Percentiles rank a stretch among this genome's conserved stretches.
phyloP scores from a whole-genome alignment of 257 asterid genomes.

The Solanum tarijense region DNA sequence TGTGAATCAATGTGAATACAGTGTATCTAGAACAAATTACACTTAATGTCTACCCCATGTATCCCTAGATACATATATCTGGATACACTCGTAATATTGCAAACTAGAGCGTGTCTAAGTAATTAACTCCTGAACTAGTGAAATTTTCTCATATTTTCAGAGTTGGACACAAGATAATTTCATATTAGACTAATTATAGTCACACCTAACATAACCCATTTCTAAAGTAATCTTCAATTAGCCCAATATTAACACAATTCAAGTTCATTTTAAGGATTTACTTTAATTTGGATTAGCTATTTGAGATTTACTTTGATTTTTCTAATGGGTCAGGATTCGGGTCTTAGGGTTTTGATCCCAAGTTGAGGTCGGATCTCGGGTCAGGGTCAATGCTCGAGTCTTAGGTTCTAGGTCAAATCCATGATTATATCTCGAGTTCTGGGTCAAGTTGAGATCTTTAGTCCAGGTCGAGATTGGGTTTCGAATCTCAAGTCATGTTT shows the following conservation, averaged over 20 bases:
- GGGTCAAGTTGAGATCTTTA: neutral
- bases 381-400: neutral
- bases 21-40: too few species aligned
- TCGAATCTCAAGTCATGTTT: neutral
- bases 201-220: neutral
- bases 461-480: neutral
- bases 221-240: neutral
- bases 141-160: too few species aligned
- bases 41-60: too few species aligned
- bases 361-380: neutral
- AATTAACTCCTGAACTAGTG: too few species aligned
- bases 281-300: too few species aligned
- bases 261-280: neutral
- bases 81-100: too few species aligned
- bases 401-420: neutral
- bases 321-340: neutral
- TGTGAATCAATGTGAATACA: too few species aligned
- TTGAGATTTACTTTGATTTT: too few species aligned
- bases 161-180: neutral
- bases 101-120: too few species aligned
- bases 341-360: neutral
- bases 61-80: too few species aligned
- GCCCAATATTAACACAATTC: neutral
- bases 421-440: neutral
- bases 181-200: neutral